phyloP scores from a whole-genome alignment of 345 rosid species.

The Cochlearia excelsa region DNA sequence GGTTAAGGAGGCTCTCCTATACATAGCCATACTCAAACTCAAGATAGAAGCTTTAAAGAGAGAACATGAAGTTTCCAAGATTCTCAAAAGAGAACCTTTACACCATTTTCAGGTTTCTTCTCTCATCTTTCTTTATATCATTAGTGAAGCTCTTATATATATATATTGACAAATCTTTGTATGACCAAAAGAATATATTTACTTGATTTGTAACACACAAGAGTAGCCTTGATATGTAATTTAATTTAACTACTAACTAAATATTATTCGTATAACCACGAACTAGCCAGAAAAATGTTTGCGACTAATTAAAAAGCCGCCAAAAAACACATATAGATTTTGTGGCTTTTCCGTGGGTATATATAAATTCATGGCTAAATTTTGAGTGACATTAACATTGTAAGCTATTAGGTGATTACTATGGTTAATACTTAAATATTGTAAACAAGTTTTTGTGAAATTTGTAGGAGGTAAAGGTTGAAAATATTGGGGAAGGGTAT shows the following conservation, averaged over 20 bases:
- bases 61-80: conserved; percentile 43
- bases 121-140: conserved; percentile 3
- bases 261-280: too few relatives aligned
- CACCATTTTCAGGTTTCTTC: conserved; percentile 50
- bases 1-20: conserved; percentile 44
- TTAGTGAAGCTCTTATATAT: conserved; percentile 6
- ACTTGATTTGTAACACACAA: conserved; percentile 2
- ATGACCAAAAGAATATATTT: not conserved
- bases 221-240: not conserved
- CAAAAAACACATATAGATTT: too few relatives aligned
- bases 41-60: conserved; percentile 51
- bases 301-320: too few relatives aligned
- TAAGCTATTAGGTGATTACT: too few relatives aligned
- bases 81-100: conserved; percentile 40
- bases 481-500: conserved; percentile 49
- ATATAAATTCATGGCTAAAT: too few relatives aligned
- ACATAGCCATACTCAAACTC: conserved; percentile 56
- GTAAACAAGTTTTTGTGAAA: too few relatives aligned
- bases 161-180: not conserved
- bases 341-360: too few relatives aligned
- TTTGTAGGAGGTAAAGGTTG: conserved; percentile 59
- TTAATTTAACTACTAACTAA: too few relatives aligned
- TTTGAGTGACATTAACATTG: too few relatives aligned
- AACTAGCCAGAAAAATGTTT: too few relatives aligned
- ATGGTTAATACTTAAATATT: too few relatives aligned